Percentiles rank a stretch among this genome's conserved stretches.
Evolutionary conservation across 352 stramenopile species (phyloP).

Genomic region (Phytophthora uliginosa): DNA sequence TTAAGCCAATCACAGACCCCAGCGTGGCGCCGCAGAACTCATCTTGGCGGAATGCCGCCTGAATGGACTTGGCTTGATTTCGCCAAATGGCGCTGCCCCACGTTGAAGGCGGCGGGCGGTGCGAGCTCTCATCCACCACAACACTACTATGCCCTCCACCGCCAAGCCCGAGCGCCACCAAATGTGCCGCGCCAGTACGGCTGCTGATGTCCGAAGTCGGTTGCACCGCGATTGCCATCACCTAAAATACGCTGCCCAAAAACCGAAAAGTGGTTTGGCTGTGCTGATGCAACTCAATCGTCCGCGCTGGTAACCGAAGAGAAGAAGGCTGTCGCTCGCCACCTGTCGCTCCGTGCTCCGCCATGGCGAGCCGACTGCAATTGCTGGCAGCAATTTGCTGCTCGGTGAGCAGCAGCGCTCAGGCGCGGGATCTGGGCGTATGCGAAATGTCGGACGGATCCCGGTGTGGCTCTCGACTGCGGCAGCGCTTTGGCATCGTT

Average conservation of each 20-base stretch:
- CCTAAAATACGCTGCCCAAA: neutral
- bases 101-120: slow-evolving; percentile 15
- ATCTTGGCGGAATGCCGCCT: neutral
- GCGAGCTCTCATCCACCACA: neutral
- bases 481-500: neutral
- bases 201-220: neutral
- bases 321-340: neutral
- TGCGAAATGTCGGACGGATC: slow-evolving; percentile 7
- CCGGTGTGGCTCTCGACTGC: neutral
- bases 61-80: slow-evolving; percentile 4
- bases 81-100: slow-evolving; percentile 5
- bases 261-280: neutral
- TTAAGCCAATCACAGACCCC: slow-evolving; percentile 34
- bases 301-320: neutral
- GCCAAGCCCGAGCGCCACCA: neutral
- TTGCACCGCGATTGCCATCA: neutral
- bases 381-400: neutral
- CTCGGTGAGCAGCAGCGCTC: neutral
- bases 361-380: neutral
- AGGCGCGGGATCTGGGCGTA: neutral
- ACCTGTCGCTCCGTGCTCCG: neutral
- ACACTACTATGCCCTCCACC: neutral
- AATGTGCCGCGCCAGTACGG: neutral
- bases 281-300: neutral
- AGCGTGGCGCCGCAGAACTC: slow-evolving; percentile 30